These are phyloP conservation scores for Aspergillus texensis DNA, from an alignment of 2,329 filamentous ascomycete species.

Conservation along the genomic window DNA sequence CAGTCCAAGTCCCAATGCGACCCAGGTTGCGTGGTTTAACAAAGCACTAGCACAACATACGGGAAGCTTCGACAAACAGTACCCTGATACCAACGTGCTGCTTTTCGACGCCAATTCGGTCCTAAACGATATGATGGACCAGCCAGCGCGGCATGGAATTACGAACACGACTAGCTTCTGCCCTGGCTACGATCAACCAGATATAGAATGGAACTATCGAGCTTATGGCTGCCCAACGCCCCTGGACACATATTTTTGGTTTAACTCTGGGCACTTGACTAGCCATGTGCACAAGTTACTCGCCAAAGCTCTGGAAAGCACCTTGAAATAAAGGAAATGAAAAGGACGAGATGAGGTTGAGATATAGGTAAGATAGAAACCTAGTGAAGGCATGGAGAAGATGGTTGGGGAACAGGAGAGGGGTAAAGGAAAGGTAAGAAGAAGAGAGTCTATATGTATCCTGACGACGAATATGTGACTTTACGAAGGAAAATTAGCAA, in stretches of 20 bases:
- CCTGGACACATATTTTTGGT: conserved; percentile 52
- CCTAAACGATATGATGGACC: conserved; percentile 47
- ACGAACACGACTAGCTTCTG: conserved; percentile 52
- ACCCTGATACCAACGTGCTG: conserved; percentile 41
- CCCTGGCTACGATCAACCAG: conserved; percentile 49
- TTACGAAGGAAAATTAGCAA: not conserved
- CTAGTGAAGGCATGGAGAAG: not conserved
- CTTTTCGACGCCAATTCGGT: conserved; percentile 50
- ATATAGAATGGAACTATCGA: conserved; percentile 46
- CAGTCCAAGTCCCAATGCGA: conserved; percentile 48
- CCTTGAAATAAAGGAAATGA: conserved; percentile 15
- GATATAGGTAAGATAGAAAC: not conserved
- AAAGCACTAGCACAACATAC: conserved; percentile 39
- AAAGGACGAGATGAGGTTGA: not conserved
- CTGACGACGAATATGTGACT: not conserved
- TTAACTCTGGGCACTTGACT: conserved; percentile 52
- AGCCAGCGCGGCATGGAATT: conserved; percentile 46
- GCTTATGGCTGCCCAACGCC: conserved; percentile 50
- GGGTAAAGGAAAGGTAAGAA: not conserved
- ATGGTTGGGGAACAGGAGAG: not conserved
- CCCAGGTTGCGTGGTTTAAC: conserved; percentile 52
- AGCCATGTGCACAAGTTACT: conserved; percentile 46
- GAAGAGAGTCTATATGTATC: not conserved
- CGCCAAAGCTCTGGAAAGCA: conserved; percentile 27
- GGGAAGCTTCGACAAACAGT: conserved; percentile 32